A percentile compares a stretch with the other conserved stretches of the same genome.
Conservation (phyloP, 805 yeast species). For the Candida tibetensis region DNA sequence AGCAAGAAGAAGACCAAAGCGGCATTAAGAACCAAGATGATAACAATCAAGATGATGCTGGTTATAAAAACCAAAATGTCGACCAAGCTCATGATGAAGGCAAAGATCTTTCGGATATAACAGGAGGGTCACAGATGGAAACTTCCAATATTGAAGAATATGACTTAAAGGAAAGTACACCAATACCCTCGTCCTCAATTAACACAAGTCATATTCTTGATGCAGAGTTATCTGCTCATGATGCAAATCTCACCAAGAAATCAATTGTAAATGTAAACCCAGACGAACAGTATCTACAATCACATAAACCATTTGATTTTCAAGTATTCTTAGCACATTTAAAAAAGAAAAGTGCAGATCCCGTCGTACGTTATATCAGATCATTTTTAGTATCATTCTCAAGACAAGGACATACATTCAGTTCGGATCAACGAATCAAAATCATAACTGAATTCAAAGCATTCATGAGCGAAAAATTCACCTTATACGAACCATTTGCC, state of each 20-base stretch:
- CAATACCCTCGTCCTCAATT: not conserved
- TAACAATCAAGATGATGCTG: not conserved
- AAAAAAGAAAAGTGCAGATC: slow-evolving; percentile 76
- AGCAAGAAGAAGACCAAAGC: slow-evolving; percentile 1
- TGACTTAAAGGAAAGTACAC: not conserved
- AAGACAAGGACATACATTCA: slow-evolving; percentile 56
- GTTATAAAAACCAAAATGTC: not conserved
- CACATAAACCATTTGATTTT: slow-evolving; percentile 68
- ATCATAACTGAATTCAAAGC: slow-evolving; percentile 71
- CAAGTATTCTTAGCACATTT: slow-evolving; percentile 73
- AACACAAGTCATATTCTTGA: not conserved
- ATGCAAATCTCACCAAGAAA: not conserved
- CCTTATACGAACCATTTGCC: slow-evolving; percentile 68
- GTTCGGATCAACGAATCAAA: slow-evolving; percentile 73
- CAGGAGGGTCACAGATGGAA: slow-evolving; percentile 11
- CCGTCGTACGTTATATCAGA: slow-evolving; percentile 78
- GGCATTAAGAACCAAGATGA: not conserved
- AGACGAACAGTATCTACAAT: slow-evolving; percentile 37
- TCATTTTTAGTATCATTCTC: slow-evolving; percentile 80
- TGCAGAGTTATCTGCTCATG: not conserved
- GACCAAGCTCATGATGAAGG: no score
- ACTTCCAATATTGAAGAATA: slow-evolving; percentile 19
- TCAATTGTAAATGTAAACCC: slow-evolving; percentile 19
- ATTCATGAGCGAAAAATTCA: slow-evolving; percentile 66
- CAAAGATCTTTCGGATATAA: slow-evolving; percentile 13